Base-by-base conservation (phyloP, 805 yeast species). In the Pachysolen tannophilus region DNA sequence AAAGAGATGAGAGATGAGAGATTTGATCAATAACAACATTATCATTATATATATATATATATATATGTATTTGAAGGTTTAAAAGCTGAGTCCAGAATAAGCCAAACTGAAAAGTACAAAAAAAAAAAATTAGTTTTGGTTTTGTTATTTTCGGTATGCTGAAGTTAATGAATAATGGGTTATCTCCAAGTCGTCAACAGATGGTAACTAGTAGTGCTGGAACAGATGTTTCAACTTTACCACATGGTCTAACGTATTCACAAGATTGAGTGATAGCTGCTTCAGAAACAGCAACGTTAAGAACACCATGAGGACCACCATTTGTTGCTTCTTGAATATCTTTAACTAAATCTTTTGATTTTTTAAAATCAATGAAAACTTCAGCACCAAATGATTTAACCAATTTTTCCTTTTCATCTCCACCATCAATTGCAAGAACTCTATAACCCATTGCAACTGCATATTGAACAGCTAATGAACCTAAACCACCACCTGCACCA, bases 401-500 rank as follows among this genome's bases (percentile, higher is more conserved):
- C 42, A 75, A 58, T 27, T 56, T 61, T 41, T 65, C 74, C 62
- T 81, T 80, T 30, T 71, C 85, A 10, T 56, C 81, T 60, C 85
- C 85, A 57, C 83, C 84, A 53, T 81, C 88, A 46, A 81, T 78
- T 46, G 73, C 86, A 25, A 80, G 47, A 31, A 79, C 83, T 65
- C 72, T 71, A 60, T 64, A 65, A 50, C 88, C 90, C 82, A 79
- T 72, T 42, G 84, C 85, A 47, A 60, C 69, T 43, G 84, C 87
- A 60, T 78, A 81, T 62, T 81, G 87, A 48, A 80, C 65, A 37
- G 85, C 86, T 45, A 81, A 60, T 26, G 84, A 65, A 52, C 88
- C 90, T 58, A 81, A 69, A 53, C 90, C 88, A 57, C 88, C 88
- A 58, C 76, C 83, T 43, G 86, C 87, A 63, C 90, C 88, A 38